Base-by-base conservation (phyloP, 805 yeast genomes). In the Cyberlindnera petersonii region DNA sequence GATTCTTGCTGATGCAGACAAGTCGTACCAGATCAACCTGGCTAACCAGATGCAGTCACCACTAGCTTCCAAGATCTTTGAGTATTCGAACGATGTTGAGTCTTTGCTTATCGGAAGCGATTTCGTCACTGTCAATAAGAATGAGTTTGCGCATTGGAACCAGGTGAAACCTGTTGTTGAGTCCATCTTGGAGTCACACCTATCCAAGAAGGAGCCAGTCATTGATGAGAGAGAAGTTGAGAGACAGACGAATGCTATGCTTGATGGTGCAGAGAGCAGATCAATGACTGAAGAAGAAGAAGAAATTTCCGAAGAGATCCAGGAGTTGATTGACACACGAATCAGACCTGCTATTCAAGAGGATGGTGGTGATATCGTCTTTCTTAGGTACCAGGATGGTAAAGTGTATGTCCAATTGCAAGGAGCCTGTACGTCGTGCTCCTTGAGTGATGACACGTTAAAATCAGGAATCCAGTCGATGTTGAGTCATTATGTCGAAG, bases 321-420 rank as follows among this genome's bases (percentile, higher is more conserved):
- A 87, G 52, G 98, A 93, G 58, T 71, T 93, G 40, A 82, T 94
- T 40, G 94, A 85, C 44, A 93, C 98, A 2, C 79, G 97, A 58
- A 89, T 93, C 36, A 80, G 96, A 56, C 99, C 99, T 1, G 96
- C 98, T 1, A 88, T 93, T 42, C 95, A 88, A 65, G 99, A 93
- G 55, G 99, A 93, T 56, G 99, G 99, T 46, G 99, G 99, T 24
- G 98, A 93, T 57, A 81, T 93, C 46, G 89, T 86, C 52, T 94
- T 79, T 60, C 74, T 85, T 43, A 93, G 86, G 6, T 89, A 86
- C 58, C 86, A 82, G 42, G 72, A 83, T 1, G 98, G 98, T 2
- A 79, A 83, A 11, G 98, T 94, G 6, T 85, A 77, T 59, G 75
- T 93, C 52, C 87, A 85, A 59, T 68, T 93, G 32, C 89, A 86